Evolutionary conservation across 2,329 filamentous ascomycete species (phyloP), one percentile per base, ranked within the genome.

Genomic region (Verticillium nonalfalfae): DNA sequence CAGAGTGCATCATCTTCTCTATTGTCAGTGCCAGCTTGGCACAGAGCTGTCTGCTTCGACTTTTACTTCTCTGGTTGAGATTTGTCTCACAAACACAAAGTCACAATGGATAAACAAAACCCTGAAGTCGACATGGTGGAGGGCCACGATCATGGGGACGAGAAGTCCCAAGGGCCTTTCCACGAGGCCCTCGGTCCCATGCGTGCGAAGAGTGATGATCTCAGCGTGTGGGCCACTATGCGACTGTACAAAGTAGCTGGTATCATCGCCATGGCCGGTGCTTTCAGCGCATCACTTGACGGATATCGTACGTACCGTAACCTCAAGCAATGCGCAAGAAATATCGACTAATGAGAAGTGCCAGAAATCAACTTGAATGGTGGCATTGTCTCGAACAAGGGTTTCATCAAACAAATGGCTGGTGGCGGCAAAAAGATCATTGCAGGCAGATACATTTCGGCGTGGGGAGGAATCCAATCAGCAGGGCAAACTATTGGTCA

Each of bases 231-330:
- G 75, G 66, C 75, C 58, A 73, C 68, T 55, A 69, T 74, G 6
- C 62, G 63, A 7, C 67, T 68, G 56, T 76, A 74, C 68, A 77
- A 76, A 45, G 63, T 66, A 1, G 68, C 75, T 0, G 72, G 71
- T 0, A 18, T 67, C 33, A 71, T 78, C 31, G 75, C 74, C 2
- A 78, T 78, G 75, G 61, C 65, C 57, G 76, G 75, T 5, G 74
- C 76, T 0, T 79, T 78, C 58, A 73, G 71, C 56, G 76, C 76
- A 14, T 72, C 76, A 0, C 66, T 78, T 0, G 76, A 78, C 66
- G 76, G 76, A 2, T 78, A 79, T 59, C 76, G 65, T 67, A 33
- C 55, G 66, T 26, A 21, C 35, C n/a, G 3, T 38, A 14, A n/a
- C 15, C 31, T 33, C 21, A 14, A 18, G 9, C 2, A 7, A 68